These are phyloP conservation scores for Penicillium simplicissimum DNA, from an alignment of 495 filamentous ascomycete genomes.

Conservation along the genomic window DNA sequence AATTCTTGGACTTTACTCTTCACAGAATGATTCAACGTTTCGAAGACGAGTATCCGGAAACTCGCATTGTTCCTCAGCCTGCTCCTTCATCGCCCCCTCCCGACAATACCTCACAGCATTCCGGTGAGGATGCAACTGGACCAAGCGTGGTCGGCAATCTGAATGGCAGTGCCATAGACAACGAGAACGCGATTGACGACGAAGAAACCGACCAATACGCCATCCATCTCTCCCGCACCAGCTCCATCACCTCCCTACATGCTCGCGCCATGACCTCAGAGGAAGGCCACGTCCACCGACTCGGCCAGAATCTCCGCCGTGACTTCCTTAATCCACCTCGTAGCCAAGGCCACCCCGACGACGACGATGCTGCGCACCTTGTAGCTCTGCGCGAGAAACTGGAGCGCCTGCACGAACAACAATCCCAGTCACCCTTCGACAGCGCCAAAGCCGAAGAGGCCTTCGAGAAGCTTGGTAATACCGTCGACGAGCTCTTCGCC, in stretches of 20 bases:
- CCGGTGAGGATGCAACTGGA: constrained; percentile 40
- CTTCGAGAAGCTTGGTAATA: constrained; percentile 59
- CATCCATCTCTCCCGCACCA: constrained; percentile 62
- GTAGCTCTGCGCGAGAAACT: constrained; percentile 59
- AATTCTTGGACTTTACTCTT: constrained; percentile 88
- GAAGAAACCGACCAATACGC: constrained; percentile 50
- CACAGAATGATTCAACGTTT: constrained; percentile 91
- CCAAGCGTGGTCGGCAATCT: constrained; percentile 38
- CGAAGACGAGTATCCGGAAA: constrained; percentile 94
- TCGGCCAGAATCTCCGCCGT: constrained; percentile 76
- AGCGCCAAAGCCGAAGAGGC: constrained; percentile 58
- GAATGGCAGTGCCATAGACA: constrained; percentile 34
- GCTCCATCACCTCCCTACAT: constrained; percentile 76
- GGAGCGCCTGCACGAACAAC: constrained; percentile 61
- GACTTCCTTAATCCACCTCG: constrained; percentile 58
- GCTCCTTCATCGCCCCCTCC: constrained; percentile 22
- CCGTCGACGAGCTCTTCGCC: constrained; percentile 52
- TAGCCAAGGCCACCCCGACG: constrained; percentile 30
- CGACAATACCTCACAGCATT: constrained; percentile 43
- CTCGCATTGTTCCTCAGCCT: constrained; percentile 51
- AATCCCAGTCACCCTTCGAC: constrained; percentile 55
- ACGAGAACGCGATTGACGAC: constrained; percentile 47
- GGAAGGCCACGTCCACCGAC: constrained; percentile 84
- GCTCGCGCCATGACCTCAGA: constrained; percentile 79
- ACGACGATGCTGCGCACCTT: constrained; percentile 58